A percentile compares a stretch with the other conserved stretches of the same genome.
Conservation (phyloP, 2,329 filamentous ascomycete genomes). For the Paraconiothyrium brasiliense region DNA sequence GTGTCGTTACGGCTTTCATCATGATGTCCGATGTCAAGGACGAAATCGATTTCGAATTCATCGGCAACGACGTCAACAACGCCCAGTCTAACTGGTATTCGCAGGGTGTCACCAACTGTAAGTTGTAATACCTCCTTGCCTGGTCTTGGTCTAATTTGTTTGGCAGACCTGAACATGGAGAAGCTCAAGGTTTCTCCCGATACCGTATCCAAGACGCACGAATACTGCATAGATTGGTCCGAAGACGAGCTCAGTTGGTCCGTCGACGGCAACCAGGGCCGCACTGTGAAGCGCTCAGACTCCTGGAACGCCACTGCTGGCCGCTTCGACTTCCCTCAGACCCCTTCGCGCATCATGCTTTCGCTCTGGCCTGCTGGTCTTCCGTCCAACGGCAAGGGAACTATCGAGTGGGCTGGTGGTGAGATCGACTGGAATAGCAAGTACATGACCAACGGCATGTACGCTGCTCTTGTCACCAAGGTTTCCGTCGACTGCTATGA, state of each 20-base stretch:
- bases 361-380: conserved; percentile 96
- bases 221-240: conserved; percentile 93
- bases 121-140: conserved; percentile 49
- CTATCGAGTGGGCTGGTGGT: conserved; percentile 91
- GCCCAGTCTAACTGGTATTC: conserved; percentile 98
- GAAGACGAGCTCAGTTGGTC: conserved; percentile 87
- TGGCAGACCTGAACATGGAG: conserved; percentile 75
- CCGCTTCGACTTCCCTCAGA: conserved; percentile 89
- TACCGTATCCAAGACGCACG: conserved; percentile 82
- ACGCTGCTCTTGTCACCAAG: conserved; percentile 81
- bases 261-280: conserved; percentile 81
- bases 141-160: conserved; percentile 22
- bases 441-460: conserved; percentile 86
- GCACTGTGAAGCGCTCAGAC: conserved; percentile 76
- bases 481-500: conserved; percentile 89
- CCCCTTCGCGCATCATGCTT: conserved; percentile 87
- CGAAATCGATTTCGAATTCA: conserved; percentile 96
- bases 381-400: conserved; percentile 80
- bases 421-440: conserved; percentile 83
- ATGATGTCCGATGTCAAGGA: conserved; percentile 95
- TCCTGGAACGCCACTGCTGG: conserved; percentile 88
- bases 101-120: conserved; percentile 91
- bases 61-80: conserved; percentile 78
- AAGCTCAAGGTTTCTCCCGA: conserved; percentile 71
- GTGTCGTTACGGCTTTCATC: conserved; percentile 98